phyloP scores from a whole-genome alignment of 1,284 basidiomycete species.

The Trametes hirsuta region DNA sequence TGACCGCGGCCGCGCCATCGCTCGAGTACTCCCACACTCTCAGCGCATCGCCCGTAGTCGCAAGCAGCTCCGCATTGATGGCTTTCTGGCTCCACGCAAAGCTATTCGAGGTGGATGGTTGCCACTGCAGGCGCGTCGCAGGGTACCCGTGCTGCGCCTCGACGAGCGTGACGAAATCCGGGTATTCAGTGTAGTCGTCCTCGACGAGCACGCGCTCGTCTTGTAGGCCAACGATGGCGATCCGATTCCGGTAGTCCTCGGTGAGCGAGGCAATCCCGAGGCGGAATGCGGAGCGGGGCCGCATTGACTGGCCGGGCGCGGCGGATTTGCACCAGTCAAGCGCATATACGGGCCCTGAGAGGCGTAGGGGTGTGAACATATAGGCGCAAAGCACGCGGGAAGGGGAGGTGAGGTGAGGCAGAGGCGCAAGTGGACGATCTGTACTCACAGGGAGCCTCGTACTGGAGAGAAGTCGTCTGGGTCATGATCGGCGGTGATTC shows the following conservation, averaged over 20 bases:
- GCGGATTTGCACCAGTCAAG: constrained; percentile 85
- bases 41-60: constrained; percentile 89
- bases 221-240: constrained; percentile 81
- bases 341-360: constrained; percentile 78
- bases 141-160: constrained; percentile 85
- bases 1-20: constrained; percentile 57
- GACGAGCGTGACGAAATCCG: constrained; percentile 81
- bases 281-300: constrained; percentile 78
- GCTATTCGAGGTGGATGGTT: constrained; percentile 65
- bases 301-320: constrained; percentile 69
- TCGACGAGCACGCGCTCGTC: constrained; percentile 83
- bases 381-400: background rate
- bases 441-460: constrained; percentile 73
- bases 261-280: constrained; percentile 80
- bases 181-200: constrained; percentile 78
- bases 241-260: constrained; percentile 80
- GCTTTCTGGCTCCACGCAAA: constrained; percentile 69
- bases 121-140: constrained; percentile 83
- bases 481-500: constrained; percentile 45
- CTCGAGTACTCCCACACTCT: constrained; percentile 85
- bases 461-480: constrained; percentile 68
- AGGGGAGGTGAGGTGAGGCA: constrained; percentile 7
- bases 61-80: constrained; percentile 74
- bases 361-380: background rate
- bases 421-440: background rate